Evolutionary conservation across 306 rosid species (phyloP), one percentile per base, ranked within the genome.

Genomic region (Prunus salicina): DNA sequence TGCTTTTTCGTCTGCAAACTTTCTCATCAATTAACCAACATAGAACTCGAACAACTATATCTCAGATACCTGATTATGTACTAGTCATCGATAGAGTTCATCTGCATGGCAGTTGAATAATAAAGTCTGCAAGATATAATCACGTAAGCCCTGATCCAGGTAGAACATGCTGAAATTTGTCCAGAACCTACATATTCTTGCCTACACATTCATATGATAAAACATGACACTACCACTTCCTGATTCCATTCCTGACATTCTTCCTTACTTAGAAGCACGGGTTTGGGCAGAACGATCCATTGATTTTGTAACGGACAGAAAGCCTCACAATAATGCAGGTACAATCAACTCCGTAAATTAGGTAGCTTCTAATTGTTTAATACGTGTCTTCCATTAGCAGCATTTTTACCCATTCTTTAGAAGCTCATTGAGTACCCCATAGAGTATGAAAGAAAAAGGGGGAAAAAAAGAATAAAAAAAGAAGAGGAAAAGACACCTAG

Each of bases 321-420:
- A 51, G 8, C 67, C 66, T 63, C 70, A 43, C 14, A 49, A 45
- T 60, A 49, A 45, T 50, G 74, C 72, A 12, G n/a, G 66, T 43
- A 49, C 76, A 69, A 19, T n/a, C 64, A 67, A 27, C 70, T 9
- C 22, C 8, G 9, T 15, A 61, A 38, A 75, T 52, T 2, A 61
- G 74, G 81, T 52, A 77, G 72, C 79, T 53, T 76, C 43, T 27
- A 60, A 71, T 51, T 20, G 69, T 22, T 64, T 69, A 72, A 50
- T 69, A 71, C 60, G 73, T 38, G 53, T 51, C 46, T 58, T 58
- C 25, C 6, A 53, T 53, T 68, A 46, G 55, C 56, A 45, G 76
- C 38, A 72, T 53, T 79, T 47, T 74, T 67, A 69, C 19, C 67
- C 78, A 43, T 49, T 80, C 77, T 30, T 66, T n/a, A 67, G 80